Evolutionary conservation across 2,329 filamentous ascomycete genomes (phyloP), one percentile per base, ranked within the genome.

Genomic region (Phyllosticta ampelicida): DNA sequence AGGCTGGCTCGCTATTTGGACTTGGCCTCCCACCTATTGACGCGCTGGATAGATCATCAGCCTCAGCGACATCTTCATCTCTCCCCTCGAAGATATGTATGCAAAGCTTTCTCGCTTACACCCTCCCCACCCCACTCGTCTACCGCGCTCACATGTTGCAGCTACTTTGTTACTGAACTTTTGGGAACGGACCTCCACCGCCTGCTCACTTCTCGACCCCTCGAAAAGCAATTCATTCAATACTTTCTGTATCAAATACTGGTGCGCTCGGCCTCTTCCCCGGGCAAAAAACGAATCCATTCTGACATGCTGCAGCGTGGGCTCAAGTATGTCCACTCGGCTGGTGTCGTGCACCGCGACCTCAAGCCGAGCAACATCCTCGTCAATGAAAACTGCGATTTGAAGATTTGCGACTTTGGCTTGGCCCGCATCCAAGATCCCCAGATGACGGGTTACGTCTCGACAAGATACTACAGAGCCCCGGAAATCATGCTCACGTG

Each of bases 401-500:
- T 99, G 67, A 99, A 99, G 79, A 99, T 99, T 74, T 99, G 94
- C 80, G 94, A 99, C 73, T 99, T 99, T 68, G 94, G 94, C 64
- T 81, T 99, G 61, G 94, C 94, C 56, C 89, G 94, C 74, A 96
- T 99, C 68, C 94, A 99, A 73, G 94, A 99, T 70, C 94, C 94
- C 36, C 94, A 99, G 76, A 99, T 99, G 94, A 99, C 94, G 49
- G 94, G 94, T 66, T 99, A 99, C 71, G 94, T 99, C 61, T 97
- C 94, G 53, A 99, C 94, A 62, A 82, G 94, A 80, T 99, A 99
- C 80, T 99, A 99, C 81, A 86, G 94, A 69, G 94, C 94, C 9
- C 94, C 94, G 18, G 94, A 99, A 75, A 99, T 99, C 71, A 99
- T 99, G 94, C 90, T 99, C 71, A 97, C 94, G 63, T 99, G 94